Conservation (phyloP, 352 stramenopile genomes). For the Pythium chondricola region DNA sequence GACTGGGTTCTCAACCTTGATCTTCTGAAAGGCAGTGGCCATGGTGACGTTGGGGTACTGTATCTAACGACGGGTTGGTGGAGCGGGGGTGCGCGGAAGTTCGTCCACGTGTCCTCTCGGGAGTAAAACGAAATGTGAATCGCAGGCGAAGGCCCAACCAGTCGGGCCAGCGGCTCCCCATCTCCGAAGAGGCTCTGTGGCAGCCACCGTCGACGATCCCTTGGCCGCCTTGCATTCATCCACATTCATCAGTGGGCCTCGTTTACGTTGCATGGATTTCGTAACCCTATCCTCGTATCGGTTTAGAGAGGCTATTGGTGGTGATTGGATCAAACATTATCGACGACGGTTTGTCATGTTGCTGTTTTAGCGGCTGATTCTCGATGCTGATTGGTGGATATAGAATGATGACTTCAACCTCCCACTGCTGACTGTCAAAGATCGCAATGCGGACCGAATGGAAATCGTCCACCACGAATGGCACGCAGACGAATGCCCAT, state of each 20-base stretch:
- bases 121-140: conserved; percentile 5
- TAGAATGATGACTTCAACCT: conserved; percentile 8
- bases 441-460: background rate
- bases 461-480: background rate
- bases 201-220: background rate
- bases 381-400: conserved; percentile 7
- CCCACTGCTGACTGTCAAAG: conserved; percentile 3
- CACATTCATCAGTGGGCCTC: background rate
- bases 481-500: background rate
- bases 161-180: background rate
- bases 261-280: conserved; percentile 2
- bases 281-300: background rate
- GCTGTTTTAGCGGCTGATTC: background rate
- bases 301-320: background rate
- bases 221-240: conserved; percentile 1
- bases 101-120: background rate
- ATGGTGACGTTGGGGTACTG: too few relatives aligned
- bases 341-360: conserved; percentile 7
- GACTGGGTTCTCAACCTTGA: conserved; percentile 69
- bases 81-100: background rate
- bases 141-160: background rate
- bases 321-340: conserved; percentile 3
- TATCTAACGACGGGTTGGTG: too few relatives aligned
- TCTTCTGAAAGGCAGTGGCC: conserved; percentile 46
- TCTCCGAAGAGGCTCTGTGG: background rate